A percentile compares a stretch with the other conserved stretches of the same genome.
phyloP scores from a whole-genome alignment of 805 yeast genomes.

The Monosporozyma aquatica region DNA sequence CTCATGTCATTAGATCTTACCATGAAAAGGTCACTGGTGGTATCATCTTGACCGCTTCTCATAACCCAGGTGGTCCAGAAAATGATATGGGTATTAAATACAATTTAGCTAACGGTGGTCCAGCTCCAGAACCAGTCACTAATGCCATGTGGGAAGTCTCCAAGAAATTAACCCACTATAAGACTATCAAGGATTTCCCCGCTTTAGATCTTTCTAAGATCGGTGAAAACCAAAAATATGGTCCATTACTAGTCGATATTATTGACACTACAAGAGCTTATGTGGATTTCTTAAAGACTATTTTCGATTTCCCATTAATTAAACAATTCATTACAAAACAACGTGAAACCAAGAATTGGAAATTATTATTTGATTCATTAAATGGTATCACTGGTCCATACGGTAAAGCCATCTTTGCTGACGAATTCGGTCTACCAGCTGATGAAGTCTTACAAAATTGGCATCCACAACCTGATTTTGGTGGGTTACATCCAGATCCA shows the following conservation, averaged over 20 bases:
- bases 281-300: slow-evolving; percentile 66
- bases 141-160: slow-evolving; percentile 73
- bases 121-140: slow-evolving; percentile 94
- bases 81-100: slow-evolving; percentile 93
- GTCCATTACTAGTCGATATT: slow-evolving; percentile 64
- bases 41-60: slow-evolving; percentile 90
- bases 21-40: slow-evolving; percentile 72
- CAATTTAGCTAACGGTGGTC: slow-evolving; percentile 92
- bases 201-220: slow-evolving; percentile 51
- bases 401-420: slow-evolving; percentile 73
- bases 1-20: slow-evolving; percentile 76
- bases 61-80: slow-evolving; percentile 94
- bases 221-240: slow-evolving; percentile 42
- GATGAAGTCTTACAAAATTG: slow-evolving; percentile 65
- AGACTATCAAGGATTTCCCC: slow-evolving; percentile 49
- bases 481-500: slow-evolving; percentile 97
- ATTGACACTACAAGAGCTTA: slow-evolving; percentile 77
- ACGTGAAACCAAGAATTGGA: slow-evolving; percentile 47
- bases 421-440: slow-evolving; percentile 70
- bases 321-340: slow-evolving; percentile 50
- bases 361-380: slow-evolving; percentile 76
- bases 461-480: slow-evolving; percentile 79
- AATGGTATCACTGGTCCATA: slow-evolving; percentile 98
- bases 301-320: slow-evolving; percentile 82
- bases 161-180: slow-evolving; percentile 48